phyloP scores from a whole-genome alignment of 1,284 basidiomycete species.

The Pyrrhoderma noxium region DNA sequence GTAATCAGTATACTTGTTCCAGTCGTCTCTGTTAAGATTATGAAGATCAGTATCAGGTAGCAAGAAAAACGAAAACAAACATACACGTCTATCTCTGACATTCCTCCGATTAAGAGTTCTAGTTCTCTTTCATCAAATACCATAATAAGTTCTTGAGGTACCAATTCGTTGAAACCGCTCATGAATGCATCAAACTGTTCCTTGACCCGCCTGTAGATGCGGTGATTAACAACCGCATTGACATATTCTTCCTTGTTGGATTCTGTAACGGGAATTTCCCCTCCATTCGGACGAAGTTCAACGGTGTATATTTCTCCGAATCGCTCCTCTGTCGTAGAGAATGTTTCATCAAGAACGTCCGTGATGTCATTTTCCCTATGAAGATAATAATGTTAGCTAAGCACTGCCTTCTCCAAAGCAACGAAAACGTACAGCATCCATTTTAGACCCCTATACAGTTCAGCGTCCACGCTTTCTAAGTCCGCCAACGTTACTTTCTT shows the following conservation, averaged over 20 bases:
- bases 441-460: slow-evolving; percentile 83
- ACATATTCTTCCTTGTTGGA: slow-evolving; percentile 97
- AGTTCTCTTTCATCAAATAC: slow-evolving; percentile 95
- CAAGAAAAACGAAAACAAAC: slow-evolving; percentile 24
- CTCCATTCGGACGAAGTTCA: slow-evolving; percentile 79
- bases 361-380: slow-evolving; percentile 81
- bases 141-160: slow-evolving; percentile 88
- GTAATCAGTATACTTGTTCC: slow-evolving; percentile 74
- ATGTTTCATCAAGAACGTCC: slow-evolving; percentile 85
- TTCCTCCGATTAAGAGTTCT: slow-evolving; percentile 88
- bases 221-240: slow-evolving; percentile 83
- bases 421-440: slow-evolving; percentile 86
- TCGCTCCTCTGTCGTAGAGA: slow-evolving; percentile 86
- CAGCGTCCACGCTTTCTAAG: slow-evolving; percentile 85
- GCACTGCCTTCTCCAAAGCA: not conserved
- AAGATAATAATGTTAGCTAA: slow-evolving; percentile 1
- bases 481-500: slow-evolving; percentile 84
- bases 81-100: slow-evolving; percentile 91
- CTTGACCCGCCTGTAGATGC: slow-evolving; percentile 85
- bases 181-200: slow-evolving; percentile 96
- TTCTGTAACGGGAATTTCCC: slow-evolving; percentile 77
- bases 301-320: slow-evolving; percentile 92
- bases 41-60: not conserved
- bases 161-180: slow-evolving; percentile 91
- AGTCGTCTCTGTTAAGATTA: slow-evolving; percentile 47